These are phyloP conservation scores for Moesziomyces sp. DNA, from an alignment of 1,284 basidiomycete species.

Conservation along the genomic window DNA sequence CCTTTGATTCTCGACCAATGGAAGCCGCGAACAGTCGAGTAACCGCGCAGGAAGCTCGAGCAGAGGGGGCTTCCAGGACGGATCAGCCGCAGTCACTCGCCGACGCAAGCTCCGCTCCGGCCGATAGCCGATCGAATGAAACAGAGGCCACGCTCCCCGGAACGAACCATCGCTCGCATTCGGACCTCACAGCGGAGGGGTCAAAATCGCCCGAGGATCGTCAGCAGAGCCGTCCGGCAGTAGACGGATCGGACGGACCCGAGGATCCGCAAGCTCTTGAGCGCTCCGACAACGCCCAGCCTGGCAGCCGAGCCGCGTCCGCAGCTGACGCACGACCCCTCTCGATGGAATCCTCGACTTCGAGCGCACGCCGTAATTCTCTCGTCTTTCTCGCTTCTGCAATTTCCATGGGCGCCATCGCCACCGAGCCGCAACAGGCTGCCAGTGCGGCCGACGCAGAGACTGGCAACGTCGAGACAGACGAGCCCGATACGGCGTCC, in stretches of 20 bases:
- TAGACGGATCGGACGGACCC: too few species aligned
- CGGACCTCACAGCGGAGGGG: too few species aligned
- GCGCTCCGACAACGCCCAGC: background rate
- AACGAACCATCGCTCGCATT: background rate
- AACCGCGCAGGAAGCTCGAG: background rate
- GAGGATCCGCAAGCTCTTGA: too few species aligned
- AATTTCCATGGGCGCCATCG: slow-evolving; percentile 45
- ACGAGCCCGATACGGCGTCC: background rate
- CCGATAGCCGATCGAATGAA: background rate
- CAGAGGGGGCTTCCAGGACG: background rate
- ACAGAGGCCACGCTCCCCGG: background rate
- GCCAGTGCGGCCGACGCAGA: background rate
- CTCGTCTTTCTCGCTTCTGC: slow-evolving; percentile 46
- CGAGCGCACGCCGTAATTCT: slow-evolving; percentile 25
- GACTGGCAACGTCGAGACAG: background rate
- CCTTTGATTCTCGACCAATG: background rate
- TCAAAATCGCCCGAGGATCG: too few species aligned
- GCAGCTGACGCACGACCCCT: slow-evolving; percentile 15
- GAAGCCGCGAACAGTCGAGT: too few species aligned
- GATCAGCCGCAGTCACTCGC: background rate
- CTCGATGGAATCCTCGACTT: slow-evolving; percentile 38
- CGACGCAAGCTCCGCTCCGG: too few species aligned
- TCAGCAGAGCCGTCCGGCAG: too few species aligned
- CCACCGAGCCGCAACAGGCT: slow-evolving; percentile 8
- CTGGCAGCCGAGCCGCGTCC: background rate